phyloP scores from a whole-genome alignment of 75 land plant genomes.

The Ceratopteris richardii region DNA sequence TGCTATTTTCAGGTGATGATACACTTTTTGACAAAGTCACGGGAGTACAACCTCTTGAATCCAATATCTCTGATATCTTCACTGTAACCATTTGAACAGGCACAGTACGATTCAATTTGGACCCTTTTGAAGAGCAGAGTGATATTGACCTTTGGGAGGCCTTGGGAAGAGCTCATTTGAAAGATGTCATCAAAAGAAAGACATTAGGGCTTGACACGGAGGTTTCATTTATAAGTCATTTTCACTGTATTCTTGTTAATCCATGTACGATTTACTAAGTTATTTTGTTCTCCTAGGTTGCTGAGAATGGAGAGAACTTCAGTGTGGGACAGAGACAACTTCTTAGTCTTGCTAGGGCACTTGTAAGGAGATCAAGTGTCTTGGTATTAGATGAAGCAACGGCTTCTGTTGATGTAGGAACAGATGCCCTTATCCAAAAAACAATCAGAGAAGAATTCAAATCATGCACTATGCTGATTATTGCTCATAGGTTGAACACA shows the following conservation, averaged over 20 bases:
- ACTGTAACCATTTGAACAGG: conserved; percentile 27
- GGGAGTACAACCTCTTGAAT: not conserved
- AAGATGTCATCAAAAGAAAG: conserved; percentile 82
- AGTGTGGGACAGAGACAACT: conserved; percentile 98
- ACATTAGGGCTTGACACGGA: conserved; percentile 85
- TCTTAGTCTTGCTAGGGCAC: conserved; percentile 87
- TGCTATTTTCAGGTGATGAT: conserved; percentile 82
- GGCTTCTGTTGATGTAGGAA: conserved; percentile 98
- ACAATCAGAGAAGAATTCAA: conserved; percentile 93
- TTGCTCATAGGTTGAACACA: conserved; percentile 93
- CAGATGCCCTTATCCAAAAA: conserved; percentile 93
- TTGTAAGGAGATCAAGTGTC: conserved; percentile 80
- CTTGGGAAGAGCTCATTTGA: conserved; percentile 85
- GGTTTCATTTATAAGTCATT: conserved; percentile 26
- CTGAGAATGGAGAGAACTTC: conserved; percentile 93
- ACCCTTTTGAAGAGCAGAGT: conserved; percentile 90
- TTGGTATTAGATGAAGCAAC: conserved; percentile 99
- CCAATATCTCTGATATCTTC: too few species aligned
- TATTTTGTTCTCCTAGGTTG: conserved; percentile 32
- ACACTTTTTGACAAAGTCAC: not conserved
- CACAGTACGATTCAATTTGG: conserved; percentile 86
- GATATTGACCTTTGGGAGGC: conserved; percentile 97
- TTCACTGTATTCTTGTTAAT: not conserved
- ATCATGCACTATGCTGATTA: conserved; percentile 95
- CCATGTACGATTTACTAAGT: not conserved